Conservation (phyloP, 23 red algal species). For the Rhodosorus marinus region DNA sequence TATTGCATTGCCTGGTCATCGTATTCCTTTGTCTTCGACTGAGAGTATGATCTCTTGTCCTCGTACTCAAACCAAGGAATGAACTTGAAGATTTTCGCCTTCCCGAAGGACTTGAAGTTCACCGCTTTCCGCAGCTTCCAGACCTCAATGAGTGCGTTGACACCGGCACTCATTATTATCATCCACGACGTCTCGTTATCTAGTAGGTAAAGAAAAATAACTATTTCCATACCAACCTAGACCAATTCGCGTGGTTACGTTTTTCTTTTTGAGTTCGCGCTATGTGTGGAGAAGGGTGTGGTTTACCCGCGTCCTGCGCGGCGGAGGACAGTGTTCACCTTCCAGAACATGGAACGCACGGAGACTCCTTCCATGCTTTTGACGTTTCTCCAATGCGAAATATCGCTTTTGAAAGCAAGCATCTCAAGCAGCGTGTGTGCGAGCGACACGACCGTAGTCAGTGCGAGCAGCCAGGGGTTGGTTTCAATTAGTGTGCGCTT, state of each 20-base stretch:
- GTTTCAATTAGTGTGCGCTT: slow-evolving; percentile 76
- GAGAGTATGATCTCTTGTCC: slow-evolving; percentile 38
- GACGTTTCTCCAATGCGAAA: slow-evolving; percentile 66
- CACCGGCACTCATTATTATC: slow-evolving; percentile 41
- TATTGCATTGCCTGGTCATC: slow-evolving; percentile 81
- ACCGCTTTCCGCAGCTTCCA: slow-evolving; percentile 89
- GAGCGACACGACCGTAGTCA: slow-evolving; percentile 52
- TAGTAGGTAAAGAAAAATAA: slow-evolving; percentile 69
- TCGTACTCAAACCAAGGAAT: slow-evolving; percentile 57
- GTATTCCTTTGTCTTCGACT: slow-evolving; percentile 56
- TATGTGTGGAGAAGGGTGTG: no score
- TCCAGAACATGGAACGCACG: slow-evolving; percentile 81
- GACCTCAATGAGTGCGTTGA: slow-evolving; percentile 41
- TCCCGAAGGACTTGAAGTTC: slow-evolving; percentile 57
- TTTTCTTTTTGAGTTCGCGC: no score
- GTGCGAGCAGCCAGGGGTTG: slow-evolving; percentile 51
- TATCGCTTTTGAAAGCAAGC: slow-evolving; percentile 84
- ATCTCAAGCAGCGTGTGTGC: slow-evolving; percentile 58
- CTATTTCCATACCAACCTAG: slow-evolving; percentile 79
- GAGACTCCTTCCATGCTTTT: slow-evolving; percentile 73
- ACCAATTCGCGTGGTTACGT: no score
- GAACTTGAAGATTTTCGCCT: slow-evolving; percentile 26
- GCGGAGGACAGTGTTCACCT: no score
- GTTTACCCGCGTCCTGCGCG: no score
- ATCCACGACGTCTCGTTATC: slow-evolving; percentile 91